Conservation (phyloP, 768 basidiomycete genomes). For the Auriscalpium microsporum region DNA sequence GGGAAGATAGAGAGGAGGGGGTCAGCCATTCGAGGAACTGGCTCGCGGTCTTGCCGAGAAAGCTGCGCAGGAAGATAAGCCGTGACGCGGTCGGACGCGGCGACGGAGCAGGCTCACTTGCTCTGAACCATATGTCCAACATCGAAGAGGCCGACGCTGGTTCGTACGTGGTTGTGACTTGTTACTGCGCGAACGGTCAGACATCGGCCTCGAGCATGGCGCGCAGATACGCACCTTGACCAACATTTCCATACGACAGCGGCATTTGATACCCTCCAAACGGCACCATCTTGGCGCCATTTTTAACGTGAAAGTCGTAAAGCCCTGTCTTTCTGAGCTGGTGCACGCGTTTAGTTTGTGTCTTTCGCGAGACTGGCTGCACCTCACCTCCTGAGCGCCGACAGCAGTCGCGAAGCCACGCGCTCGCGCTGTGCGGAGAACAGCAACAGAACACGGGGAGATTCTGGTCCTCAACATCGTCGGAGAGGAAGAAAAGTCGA, state of each 20-base stretch:
- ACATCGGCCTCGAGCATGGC: background rate
- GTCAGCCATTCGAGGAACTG: slow-evolving; percentile 85
- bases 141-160: slow-evolving; percentile 82
- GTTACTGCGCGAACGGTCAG: slow-evolving; percentile 45
- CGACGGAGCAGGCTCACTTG: slow-evolving; percentile 40
- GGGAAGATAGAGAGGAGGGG: slow-evolving; percentile 66
- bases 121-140: slow-evolving; percentile 98
- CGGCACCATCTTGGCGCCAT: slow-evolving; percentile 90
- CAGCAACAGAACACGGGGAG: too few relatives aligned
- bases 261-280: slow-evolving; percentile 98
- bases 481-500: too few relatives aligned
- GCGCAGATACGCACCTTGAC: slow-evolving; percentile 51
- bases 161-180: slow-evolving; percentile 85
- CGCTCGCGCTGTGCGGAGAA: background rate
- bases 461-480: too few relatives aligned
- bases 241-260: slow-evolving; percentile 71
- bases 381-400: background rate
- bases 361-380: background rate
- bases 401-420: background rate
- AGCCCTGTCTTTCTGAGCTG: slow-evolving; percentile 62
- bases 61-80: slow-evolving; percentile 35
- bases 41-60: slow-evolving; percentile 70
- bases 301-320: slow-evolving; percentile 80
- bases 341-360: background rate
- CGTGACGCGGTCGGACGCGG: background rate